Percentiles rank a stretch among this genome's conserved stretches.
These are phyloP conservation scores for Osmozyma mogii DNA, from an alignment of 805 yeast genomes.

Conservation along the genomic window DNA sequence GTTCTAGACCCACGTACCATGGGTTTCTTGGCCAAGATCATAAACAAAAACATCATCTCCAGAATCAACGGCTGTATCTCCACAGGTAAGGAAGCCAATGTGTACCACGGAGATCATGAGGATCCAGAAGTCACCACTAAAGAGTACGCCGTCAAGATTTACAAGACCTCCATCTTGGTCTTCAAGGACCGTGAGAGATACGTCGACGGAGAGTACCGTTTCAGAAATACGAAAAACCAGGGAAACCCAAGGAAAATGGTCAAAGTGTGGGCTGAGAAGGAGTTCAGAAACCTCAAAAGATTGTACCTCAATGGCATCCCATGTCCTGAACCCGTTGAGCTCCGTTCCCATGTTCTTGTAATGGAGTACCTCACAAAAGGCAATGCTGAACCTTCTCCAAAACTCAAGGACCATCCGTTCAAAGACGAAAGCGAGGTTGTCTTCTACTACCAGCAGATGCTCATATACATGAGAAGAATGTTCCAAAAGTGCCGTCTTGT, in stretches of 20 bases:
- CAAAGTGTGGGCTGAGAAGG: constrained; percentile 97
- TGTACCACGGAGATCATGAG: constrained; percentile 69
- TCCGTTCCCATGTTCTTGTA: constrained; percentile 82
- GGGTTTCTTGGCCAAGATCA: constrained; percentile 70
- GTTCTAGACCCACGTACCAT: constrained; percentile 93
- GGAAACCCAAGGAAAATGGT: constrained; percentile 97
- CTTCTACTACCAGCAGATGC: constrained; percentile 65
- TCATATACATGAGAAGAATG: constrained; percentile 78
- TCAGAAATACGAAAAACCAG: constrained; percentile 74
- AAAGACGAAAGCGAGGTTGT: constrained; percentile 57
- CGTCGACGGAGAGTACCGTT: constrained; percentile 92
- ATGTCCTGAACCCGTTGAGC: constrained; percentile 87
- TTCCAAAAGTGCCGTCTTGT: constrained; percentile 84
- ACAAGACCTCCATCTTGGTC: constrained; percentile 93
- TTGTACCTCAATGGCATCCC: constrained; percentile 73
- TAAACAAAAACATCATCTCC: constrained; percentile 76
- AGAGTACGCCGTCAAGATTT: constrained; percentile 85
- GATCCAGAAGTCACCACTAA: constrained; percentile 26
- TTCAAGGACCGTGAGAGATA: constrained; percentile 94
- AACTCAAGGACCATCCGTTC: constrained; percentile 76
- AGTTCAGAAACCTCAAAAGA: constrained; percentile 85
- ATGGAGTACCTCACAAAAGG: constrained; percentile 86
- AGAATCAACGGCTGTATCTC: constrained; percentile 88
- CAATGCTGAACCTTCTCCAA: constrained; percentile 85
- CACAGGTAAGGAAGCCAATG: constrained; percentile 99